A percentile compares a stretch with the other conserved stretches of the same genome.
These are phyloP conservation scores for Thalassiosira oceanica DNA, from an alignment of 352 stramenopile species.

Conservation along the genomic window DNA sequence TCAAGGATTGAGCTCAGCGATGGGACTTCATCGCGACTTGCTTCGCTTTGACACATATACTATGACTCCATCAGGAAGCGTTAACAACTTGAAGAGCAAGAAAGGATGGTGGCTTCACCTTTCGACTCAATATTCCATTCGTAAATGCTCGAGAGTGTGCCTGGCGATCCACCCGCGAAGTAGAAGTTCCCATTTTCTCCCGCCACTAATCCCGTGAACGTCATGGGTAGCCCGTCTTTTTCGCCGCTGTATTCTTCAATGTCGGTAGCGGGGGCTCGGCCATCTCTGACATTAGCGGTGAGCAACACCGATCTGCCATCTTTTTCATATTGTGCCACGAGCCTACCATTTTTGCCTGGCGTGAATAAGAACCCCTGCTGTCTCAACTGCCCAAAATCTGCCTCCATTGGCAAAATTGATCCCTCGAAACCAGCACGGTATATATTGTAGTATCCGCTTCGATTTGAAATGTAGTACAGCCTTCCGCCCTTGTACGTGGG, in stretches of 20 bases:
- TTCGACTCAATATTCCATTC: conserved; percentile 52
- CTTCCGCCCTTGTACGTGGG: conserved; percentile 42
- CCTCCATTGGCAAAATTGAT: conserved; percentile 44
- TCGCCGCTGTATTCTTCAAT: conserved; percentile 32
- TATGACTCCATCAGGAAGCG: too few relatives aligned
- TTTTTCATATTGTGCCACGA: conserved; percentile 53
- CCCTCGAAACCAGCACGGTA: conserved; percentile 20
- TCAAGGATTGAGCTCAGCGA: too few relatives aligned
- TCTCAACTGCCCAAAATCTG: conserved; percentile 64
- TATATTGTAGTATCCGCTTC: conserved; percentile 69
- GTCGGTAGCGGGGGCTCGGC: conserved; percentile 9
- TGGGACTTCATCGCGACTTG: too few relatives aligned
- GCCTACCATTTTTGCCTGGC: conserved; percentile 47
- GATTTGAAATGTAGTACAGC: conserved; percentile 70
- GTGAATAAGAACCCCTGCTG: conserved; percentile 59
- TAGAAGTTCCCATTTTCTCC: conserved; percentile 40
- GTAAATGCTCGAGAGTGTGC: conserved; percentile 52
- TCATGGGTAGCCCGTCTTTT: conserved; percentile 51
- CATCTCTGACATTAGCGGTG: conserved; percentile 28
- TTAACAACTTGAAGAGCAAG: conserved; percentile 47
- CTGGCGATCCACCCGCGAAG: conserved; percentile 55
- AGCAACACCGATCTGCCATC: conserved; percentile 51
- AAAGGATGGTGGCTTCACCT: conserved; percentile 24
- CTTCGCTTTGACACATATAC: too few relatives aligned
- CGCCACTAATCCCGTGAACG: conserved; percentile 46